phyloP scores from a whole-genome alignment of 257 asterid species.

The Avicennia marina region DNA sequence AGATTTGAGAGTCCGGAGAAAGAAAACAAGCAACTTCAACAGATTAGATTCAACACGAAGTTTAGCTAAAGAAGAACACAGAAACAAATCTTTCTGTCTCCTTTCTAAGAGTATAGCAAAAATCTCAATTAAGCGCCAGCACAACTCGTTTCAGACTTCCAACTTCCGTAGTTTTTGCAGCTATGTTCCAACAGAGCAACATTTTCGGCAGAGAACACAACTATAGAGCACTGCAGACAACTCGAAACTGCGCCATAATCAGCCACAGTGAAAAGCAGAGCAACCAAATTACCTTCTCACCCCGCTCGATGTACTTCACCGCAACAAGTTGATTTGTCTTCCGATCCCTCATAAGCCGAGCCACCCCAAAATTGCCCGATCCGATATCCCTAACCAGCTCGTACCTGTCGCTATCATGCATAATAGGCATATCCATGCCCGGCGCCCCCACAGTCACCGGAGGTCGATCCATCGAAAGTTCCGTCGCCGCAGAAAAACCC shows the following conservation, averaged over 20 bases:
- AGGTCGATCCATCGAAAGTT: constrained; percentile 55
- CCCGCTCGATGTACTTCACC: constrained; percentile 97
- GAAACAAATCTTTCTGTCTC: no score
- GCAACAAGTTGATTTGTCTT: constrained; percentile 88
- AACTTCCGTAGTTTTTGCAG: neutral
- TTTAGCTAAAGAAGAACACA: no score
- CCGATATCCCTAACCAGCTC: constrained; percentile 92
- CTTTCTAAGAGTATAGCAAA: no score
- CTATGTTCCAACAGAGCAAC: neutral
- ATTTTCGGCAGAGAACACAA: neutral
- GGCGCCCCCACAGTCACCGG: constrained; percentile 41
- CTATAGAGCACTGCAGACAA: neutral
- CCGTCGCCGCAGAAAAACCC: constrained; percentile 3
- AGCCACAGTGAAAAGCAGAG: neutral
- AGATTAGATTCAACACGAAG: no score
- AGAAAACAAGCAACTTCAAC: no score
- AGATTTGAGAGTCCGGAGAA: no score
- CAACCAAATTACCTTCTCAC: constrained; percentile 68
- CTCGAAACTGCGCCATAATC: no score
- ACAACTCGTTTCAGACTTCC: neutral
- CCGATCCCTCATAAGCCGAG: constrained; percentile 89
- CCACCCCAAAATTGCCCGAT: constrained; percentile 97
- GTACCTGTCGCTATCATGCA: constrained; percentile 90
- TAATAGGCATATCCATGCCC: constrained; percentile 92
- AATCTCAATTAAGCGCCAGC: no score